These are phyloP conservation scores for Colletotrichum simmondsii DNA, from an alignment of 2,329 filamentous ascomycete genomes.

Conservation along the genomic window DNA sequence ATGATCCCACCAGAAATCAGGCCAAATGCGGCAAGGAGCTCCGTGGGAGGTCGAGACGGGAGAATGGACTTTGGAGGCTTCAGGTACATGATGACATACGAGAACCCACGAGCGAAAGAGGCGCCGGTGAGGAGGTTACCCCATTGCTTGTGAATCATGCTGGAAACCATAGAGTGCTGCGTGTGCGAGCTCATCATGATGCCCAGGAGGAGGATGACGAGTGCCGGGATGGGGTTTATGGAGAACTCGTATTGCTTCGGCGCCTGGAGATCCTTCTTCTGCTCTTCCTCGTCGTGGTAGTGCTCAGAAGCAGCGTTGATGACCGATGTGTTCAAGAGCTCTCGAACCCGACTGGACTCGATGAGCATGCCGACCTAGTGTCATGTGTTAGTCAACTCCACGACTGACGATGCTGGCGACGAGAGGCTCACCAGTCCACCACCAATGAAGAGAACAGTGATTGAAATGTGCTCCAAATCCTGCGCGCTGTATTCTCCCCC, in stretches of 20 bases:
- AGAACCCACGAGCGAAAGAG: constrained; percentile 79
- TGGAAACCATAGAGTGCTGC: constrained; percentile 83
- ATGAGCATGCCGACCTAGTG: constrained; percentile 82
- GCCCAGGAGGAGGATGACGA: constrained; percentile 88
- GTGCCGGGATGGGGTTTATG: constrained; percentile 87
- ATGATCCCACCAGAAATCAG: constrained; percentile 88
- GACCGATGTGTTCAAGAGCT: constrained; percentile 70
- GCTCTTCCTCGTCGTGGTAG: constrained; percentile 55
- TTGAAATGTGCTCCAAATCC: constrained; percentile 92
- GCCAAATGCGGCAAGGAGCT: constrained; percentile 88
- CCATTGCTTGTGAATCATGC: constrained; percentile 96
- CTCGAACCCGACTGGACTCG: constrained; percentile 77
- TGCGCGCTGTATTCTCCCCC: constrained; percentile 78
- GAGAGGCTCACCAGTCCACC: constrained; percentile 77
- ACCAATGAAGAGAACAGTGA: constrained; percentile 93
- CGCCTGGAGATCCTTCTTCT: constrained; percentile 51
- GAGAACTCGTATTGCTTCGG: constrained; percentile 79
- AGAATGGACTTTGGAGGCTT: constrained; percentile 83
- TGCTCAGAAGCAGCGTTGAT: constrained; percentile 47
- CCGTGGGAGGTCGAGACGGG: constrained; percentile 87
- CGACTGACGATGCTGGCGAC: neutral
- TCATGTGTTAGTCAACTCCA: constrained; percentile 37
- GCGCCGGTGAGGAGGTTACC: constrained; percentile 85
- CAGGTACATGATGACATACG: constrained; percentile 84
- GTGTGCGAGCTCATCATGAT: constrained; percentile 97